Base-by-base conservation (phyloP, 495 filamentous ascomycete species). In the Tuber borchii region DNA sequence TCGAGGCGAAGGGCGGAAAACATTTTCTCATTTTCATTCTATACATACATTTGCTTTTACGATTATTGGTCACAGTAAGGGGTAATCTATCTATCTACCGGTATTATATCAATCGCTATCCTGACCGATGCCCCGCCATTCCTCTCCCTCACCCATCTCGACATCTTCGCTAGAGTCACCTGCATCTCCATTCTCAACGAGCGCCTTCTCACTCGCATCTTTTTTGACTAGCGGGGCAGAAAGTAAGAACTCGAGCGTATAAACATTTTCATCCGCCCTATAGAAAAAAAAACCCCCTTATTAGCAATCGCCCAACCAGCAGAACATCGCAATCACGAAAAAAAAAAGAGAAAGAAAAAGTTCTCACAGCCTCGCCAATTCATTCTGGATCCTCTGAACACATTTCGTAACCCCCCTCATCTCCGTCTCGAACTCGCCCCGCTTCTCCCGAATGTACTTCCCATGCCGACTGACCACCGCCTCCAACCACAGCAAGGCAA, bases 401-500 rank as follows among this genome's bases (percentile, higher is more conserved):
- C 90, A 93, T 73, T 93, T 88, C 76, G 91, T 89, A 34, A 97
- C 90, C 69, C 90, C 86, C 73, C 95, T 88, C 75, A 97, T 85
- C 83, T 97, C 95, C 17, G 92, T 87, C 72, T 92, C 92, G 56
- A 94, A 90, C 76, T 89, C 89, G 17, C 87, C 89, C 20, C 89
- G 86, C 82, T 95, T 91, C 69, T 95, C 92, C 75, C 91, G 91
- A 80, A 98, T 85, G 86, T 91, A 92, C 31, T 90, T 86, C 43
- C 95, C 95, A 83, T 97, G 95, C 76, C 86, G 88, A 77, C 90
- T 90, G 75, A 97, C 86, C 43, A 97, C 83, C n/a, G 91, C 88
- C 83, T 95, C 91, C 77, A 97, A 90, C 95, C 95, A 99, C 20
- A 93, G 83, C 74, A 99, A 85, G 82, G 95, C 94, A 84, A 97